These are phyloP conservation scores for Penicillium decumbens DNA, from an alignment of 2,329 filamentous ascomycete genomes.

Conservation along the genomic window DNA sequence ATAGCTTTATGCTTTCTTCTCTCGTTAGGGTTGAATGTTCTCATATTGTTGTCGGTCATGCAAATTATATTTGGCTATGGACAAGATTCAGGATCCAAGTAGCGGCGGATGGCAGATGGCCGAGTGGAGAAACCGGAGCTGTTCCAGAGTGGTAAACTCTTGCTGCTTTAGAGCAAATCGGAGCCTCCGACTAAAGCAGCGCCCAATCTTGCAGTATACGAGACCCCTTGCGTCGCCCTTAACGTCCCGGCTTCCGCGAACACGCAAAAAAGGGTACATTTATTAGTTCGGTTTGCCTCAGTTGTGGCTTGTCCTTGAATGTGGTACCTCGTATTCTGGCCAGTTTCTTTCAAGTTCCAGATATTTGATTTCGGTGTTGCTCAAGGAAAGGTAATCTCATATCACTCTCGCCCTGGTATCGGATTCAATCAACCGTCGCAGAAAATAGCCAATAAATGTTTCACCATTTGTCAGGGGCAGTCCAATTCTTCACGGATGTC, in stretches of 20 bases:
- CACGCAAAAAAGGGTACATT: neutral
- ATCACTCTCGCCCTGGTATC: neutral
- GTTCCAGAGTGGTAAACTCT: neutral
- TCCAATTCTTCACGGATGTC: neutral
- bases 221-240: constrained; percentile 1
- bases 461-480: neutral
- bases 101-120: too few relatives aligned
- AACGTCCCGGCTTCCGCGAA: neutral
- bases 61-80: neutral
- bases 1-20: too few relatives aligned
- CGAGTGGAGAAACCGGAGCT: too few relatives aligned
- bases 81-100: too few relatives aligned
- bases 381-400: neutral
- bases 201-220: neutral
- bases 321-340: neutral
- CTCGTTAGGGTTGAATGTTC: too few relatives aligned
- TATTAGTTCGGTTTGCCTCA: neutral
- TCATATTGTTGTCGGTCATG: neutral
- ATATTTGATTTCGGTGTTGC: neutral
- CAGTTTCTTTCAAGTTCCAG: neutral
- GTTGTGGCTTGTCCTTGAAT: neutral
- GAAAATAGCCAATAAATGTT: neutral
- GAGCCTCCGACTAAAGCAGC: neutral
- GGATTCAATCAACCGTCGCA: neutral
- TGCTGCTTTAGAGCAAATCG: neutral